phyloP scores from a whole-genome alignment of 169 alveolate genomes.

The Neospora caninum region DNA sequence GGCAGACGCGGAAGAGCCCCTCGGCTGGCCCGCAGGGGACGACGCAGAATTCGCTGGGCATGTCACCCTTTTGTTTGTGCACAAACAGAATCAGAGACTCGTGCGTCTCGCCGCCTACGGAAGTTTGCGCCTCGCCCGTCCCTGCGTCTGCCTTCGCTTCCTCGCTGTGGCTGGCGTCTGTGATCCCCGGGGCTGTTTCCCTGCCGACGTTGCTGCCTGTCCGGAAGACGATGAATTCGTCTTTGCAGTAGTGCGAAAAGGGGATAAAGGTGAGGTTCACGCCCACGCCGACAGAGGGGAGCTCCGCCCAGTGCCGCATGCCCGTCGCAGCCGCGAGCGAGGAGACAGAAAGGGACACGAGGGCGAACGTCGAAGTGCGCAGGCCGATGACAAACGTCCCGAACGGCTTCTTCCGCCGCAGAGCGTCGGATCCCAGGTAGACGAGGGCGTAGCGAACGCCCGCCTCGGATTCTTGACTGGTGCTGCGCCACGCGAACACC shows the following conservation, averaged over 20 bases:
- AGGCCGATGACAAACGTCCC: background rate
- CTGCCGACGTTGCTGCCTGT: background rate
- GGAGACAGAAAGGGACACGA: background rate
- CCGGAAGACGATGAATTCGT: background rate
- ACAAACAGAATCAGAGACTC: background rate
- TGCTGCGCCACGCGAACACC: background rate
- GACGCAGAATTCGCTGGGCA: background rate
- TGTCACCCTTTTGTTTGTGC: background rate
- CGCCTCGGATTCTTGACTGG: background rate
- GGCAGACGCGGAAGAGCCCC: background rate
- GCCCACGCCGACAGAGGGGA: background rate
- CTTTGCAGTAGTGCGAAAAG: background rate
- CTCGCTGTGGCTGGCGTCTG: background rate
- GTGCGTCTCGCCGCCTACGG: background rate
- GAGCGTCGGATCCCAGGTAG: background rate
- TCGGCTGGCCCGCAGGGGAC: background rate
- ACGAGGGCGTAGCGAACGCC: background rate
- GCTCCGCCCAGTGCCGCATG: slow-evolving; percentile 4
- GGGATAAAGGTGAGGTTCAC: background rate
- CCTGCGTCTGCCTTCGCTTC: background rate
- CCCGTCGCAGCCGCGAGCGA: background rate
- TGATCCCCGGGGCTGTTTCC: too few relatives aligned
- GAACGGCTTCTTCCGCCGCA: background rate
- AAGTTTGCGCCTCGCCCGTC: too few relatives aligned
- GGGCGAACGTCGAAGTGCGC: background rate